These are phyloP conservation scores for Leishmania aethiopica DNA, from an alignment of 208 protist genomes.

Conservation along the genomic window DNA sequence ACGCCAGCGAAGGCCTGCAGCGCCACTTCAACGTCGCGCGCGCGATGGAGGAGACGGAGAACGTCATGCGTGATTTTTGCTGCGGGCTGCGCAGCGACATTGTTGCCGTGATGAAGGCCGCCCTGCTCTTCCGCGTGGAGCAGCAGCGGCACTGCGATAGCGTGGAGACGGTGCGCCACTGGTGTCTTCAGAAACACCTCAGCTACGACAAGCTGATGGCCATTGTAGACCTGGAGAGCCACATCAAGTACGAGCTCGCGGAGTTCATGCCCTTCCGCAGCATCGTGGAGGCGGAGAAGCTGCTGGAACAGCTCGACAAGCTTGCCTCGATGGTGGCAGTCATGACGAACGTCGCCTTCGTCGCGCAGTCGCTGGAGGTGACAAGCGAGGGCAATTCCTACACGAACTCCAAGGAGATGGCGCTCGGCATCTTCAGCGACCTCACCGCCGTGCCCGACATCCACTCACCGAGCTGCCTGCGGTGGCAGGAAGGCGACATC, in stretches of 20 bases:
- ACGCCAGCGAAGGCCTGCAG: conserved; percentile 28
- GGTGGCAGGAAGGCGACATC: conserved; percentile 63
- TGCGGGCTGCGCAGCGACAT: conserved; percentile 69
- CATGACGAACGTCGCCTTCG: conserved; percentile 63
- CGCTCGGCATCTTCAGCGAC: conserved; percentile 77
- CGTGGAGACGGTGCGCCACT: conserved; percentile 54
- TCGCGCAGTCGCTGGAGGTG: conserved; percentile 62
- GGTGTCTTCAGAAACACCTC: conserved; percentile 63
- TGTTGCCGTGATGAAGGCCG: conserved; percentile 58
- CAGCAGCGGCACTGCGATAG: conserved; percentile 37
- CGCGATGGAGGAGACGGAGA: conserved; percentile 71
- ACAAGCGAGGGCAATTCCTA: conserved; percentile 72
- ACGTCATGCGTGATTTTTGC: conserved; percentile 66
- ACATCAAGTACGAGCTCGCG: conserved; percentile 76
- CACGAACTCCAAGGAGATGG: conserved; percentile 70
- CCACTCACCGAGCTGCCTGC: conserved; percentile 65
- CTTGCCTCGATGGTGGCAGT: conserved; percentile 60
- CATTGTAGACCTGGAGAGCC: conserved; percentile 63
- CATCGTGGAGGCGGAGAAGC: conserved; percentile 55
- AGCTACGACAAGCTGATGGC: conserved; percentile 68
- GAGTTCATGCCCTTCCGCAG: conserved; percentile 70
- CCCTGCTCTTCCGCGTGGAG: conserved; percentile 64
- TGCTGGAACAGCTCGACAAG: conserved; percentile 64
- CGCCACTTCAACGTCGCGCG: conserved; percentile 35
- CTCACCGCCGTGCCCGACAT: conserved; percentile 76